phyloP scores from a whole-genome alignment of 495 filamentous ascomycete species.

The Glarea lozoyensis region DNA sequence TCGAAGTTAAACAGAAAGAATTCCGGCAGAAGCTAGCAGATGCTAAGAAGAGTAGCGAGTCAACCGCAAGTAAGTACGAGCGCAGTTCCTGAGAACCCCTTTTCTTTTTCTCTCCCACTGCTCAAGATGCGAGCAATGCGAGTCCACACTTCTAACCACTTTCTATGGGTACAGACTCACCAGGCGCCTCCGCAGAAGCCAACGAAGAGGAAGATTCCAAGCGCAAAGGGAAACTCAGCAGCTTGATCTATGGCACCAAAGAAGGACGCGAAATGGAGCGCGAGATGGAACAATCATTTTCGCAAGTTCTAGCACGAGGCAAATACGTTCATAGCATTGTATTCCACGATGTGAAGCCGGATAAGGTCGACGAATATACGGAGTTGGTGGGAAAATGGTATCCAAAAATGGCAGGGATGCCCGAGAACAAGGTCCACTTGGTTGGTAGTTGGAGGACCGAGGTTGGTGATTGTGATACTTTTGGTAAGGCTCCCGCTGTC shows the following conservation, averaged over 20 bases:
- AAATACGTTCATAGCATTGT: slow-evolving; percentile 99
- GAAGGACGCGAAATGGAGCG: slow-evolving; percentile 87
- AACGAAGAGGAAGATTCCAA: slow-evolving; percentile 28
- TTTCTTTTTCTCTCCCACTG: slow-evolving; percentile 37
- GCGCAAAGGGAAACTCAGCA: slow-evolving; percentile 43
- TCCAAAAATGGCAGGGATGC: slow-evolving; percentile 68
- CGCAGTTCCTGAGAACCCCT: slow-evolving; percentile 22
- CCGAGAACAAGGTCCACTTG: slow-evolving; percentile 86
- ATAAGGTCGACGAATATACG: slow-evolving; percentile 91
- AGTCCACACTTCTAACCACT: slow-evolving; percentile 49
- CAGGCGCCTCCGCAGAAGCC: slow-evolving; percentile 13
- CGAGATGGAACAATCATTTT: slow-evolving; percentile 92
- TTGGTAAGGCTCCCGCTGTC: slow-evolving; percentile 52
- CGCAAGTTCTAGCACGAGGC: slow-evolving; percentile 83
- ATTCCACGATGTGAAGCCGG: slow-evolving; percentile 91
- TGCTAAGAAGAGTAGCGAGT: slow-evolving; percentile 62
- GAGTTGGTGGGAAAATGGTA: slow-evolving; percentile 90
- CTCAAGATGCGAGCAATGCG: slow-evolving; percentile 48
- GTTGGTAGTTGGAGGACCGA: slow-evolving; percentile 98
- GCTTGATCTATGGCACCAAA: slow-evolving; percentile 90
- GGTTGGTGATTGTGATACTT: slow-evolving; percentile 95
- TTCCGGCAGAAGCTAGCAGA: slow-evolving; percentile 78
- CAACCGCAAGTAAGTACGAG: slow-evolving; percentile 85
- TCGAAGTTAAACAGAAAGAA: slow-evolving; percentile 71
- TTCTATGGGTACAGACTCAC: slow-evolving; percentile 47